Conservation (phyloP, 306 rosid species). For the Quercus agrifolia region DNA sequence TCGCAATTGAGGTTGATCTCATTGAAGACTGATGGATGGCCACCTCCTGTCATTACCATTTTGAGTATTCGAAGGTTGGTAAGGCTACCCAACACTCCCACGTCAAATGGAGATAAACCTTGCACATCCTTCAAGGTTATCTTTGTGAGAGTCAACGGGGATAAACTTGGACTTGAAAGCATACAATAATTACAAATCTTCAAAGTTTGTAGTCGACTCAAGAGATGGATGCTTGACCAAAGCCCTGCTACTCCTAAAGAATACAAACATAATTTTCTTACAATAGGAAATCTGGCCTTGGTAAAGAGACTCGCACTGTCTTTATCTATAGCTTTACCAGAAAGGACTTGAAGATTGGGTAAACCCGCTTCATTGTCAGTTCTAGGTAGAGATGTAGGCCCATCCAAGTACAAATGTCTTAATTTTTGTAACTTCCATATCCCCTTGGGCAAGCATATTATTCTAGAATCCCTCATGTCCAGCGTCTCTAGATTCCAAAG, state of each 20-base stretch:
- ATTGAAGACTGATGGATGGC: rapidly evolving
- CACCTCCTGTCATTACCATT: rapidly evolving
- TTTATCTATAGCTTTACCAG: background rate
- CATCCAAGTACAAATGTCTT: background rate
- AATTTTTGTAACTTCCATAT: background rate
- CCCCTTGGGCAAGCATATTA: rapidly evolving
- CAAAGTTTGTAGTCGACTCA: background rate
- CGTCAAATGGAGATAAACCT: background rate
- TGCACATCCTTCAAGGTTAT: background rate
- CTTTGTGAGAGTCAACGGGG: background rate
- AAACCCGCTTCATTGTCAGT: too few species aligned
- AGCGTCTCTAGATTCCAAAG: background rate
- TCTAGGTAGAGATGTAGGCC: too few species aligned
- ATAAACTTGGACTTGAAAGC: background rate
- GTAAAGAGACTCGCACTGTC: background rate
- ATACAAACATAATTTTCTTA: constrained; percentile 6
- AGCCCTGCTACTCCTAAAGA: background rate
- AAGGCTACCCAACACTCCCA: background rate
- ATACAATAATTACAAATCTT: rapidly evolving
- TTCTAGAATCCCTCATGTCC: rapidly evolving
- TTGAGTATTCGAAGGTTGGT: constrained; percentile 12
- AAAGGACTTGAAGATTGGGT: constrained; percentile 17
- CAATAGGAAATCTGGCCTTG: constrained; percentile 1
- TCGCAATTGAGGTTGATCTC: rapidly evolving
- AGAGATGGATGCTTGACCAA: background rate